Evolutionary conservation across 2,329 filamentous ascomycete species (phyloP), one percentile per base, ranked within the genome.

Genomic region (Trichocomaceae sp.): DNA sequence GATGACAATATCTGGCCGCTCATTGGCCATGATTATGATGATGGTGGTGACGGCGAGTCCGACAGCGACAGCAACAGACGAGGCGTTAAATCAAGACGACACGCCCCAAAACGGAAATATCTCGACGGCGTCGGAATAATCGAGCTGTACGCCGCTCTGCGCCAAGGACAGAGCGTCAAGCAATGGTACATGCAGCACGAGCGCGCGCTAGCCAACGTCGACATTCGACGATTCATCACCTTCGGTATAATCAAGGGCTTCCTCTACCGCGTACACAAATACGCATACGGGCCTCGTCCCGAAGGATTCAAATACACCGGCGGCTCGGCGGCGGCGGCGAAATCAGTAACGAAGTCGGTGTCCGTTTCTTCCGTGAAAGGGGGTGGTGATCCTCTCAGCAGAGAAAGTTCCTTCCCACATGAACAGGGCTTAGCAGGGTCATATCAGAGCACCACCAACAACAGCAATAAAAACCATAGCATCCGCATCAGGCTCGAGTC

Each of bases 221-320:
- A 99, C 69, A 83, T 96, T 54, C 83, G 93, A 12, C 85, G 93
- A 26, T 85, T 99, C 59, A 89, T 97, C 59, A 95, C 95, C 57
- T 99, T 97, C 65, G 93, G 92, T 55, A 82, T 96, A 57, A 95
- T 97, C 69, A 97, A 97, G 73, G 91, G 92, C 15, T 88, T 95
- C 62, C 74, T 99, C 22, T 96, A 96, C 71, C 83, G 93, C 33
- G 86, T 96, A 41, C 90, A 97, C 74, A 95, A 93, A 69, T 95
- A 95, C 67, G 87, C 90, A 26, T 82, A 95, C 60, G 56, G 55
- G 7, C 55, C 55, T 5, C 55, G 51, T 3, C 67, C 72, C 45
- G 70, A 73, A 5, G 64, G 68, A 1, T 61, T 70, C 37, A 42
- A 42, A 9, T 49, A 47, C 29, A 47, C 51, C 15, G 13, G 29